phyloP scores from a whole-genome alignment of 768 basidiomycete species.

The Calocybe indica region DNA sequence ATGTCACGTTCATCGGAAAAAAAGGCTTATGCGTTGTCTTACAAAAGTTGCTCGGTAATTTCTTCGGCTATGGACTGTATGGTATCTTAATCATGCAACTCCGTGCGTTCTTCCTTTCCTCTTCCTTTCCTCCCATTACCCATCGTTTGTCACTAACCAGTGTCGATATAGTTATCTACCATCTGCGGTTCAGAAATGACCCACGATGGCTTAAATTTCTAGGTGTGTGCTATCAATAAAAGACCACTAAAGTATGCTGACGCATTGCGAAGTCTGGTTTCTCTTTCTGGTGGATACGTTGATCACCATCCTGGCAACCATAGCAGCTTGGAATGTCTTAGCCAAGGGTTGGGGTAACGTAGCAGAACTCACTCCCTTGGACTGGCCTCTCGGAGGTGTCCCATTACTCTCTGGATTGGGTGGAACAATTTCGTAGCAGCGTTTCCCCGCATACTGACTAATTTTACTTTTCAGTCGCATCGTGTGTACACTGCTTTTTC shows the following conservation, averaged over 20 bases:
- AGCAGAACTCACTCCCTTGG: conserved; percentile 5
- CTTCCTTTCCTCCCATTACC: background rate
- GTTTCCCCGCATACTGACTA: background rate
- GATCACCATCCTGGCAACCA: conserved; percentile 10
- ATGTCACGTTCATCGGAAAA: background rate
- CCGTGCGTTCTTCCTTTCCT: conserved; percentile 6
- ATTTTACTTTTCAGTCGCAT: conserved; percentile 3
- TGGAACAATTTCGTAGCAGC: background rate
- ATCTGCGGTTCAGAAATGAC: conserved; percentile 9
- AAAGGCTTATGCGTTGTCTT: background rate
- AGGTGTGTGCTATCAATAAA: conserved; percentile 1
- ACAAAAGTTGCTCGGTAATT: conserved; percentile 11
- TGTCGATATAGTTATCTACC: conserved; percentile 11
- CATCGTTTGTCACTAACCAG: background rate
- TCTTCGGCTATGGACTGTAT: conserved; percentile 12
- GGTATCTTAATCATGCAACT: conserved; percentile 15
- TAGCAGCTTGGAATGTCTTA: conserved; percentile 11
- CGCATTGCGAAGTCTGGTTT: conserved; percentile 9
- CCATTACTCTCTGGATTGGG: conserved; percentile 6
- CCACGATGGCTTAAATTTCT: conserved; percentile 6
- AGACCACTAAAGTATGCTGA: background rate
- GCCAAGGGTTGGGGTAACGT: conserved; percentile 14
- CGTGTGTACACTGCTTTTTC: conserved; percentile 11
- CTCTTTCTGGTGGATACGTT: conserved; percentile 12
- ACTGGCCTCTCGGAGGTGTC: conserved; percentile 10